Evolutionary conservation across 805 yeast genomes (phyloP), one percentile per base, ranked within the genome.

Genomic region (Candida pseudofarinosa): DNA sequence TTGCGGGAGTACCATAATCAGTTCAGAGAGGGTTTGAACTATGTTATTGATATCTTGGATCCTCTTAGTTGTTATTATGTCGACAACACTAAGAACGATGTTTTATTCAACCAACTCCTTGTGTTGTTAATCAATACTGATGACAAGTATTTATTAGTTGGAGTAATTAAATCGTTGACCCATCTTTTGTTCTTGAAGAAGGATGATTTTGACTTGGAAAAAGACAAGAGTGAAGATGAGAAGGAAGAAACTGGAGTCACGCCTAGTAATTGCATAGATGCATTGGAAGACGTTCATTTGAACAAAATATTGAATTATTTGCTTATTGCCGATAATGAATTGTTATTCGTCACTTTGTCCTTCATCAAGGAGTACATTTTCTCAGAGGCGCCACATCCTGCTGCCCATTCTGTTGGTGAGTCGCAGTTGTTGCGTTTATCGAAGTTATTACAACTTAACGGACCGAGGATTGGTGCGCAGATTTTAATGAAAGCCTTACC

Each of bases 61-160:
- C 82, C 90, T 2, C 77, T 89, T 26, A 80, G 91, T 3, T 84
- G 96, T 35, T 88, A 87, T 60, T 73, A 85, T 51, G 80, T 89
- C 3, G 90, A 93, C 23, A 85, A 83, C 19, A 73, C 79, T 18
- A 74, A 79, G 39, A 81, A 83, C 51, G 93, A 89, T 56, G 78
- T 78, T 13, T 60, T 89, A 48, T 81, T 89, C 61, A 58, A 74
- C 41, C 68, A 74, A 1, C 67, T 88, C 40, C 67, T 81, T 18
- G 57, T 65, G 4, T 68, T 81, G 19, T 69, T 88, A 41, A 60
- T 63, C 28, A 54, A 62, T 19, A 69, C 80, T 3, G 72, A 74
- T 33, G 98, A 93, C 59, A 77, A 95, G 48, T 74, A 83, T 19
- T 65, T 83, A 42, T 65, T 88, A 28, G 76, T 87, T 23, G 77